Evolutionary conservation across 108 stramenopile genomes (phyloP), one percentile per base, ranked within the genome.

Genomic region (Cyclotella distinguenda): DNA sequence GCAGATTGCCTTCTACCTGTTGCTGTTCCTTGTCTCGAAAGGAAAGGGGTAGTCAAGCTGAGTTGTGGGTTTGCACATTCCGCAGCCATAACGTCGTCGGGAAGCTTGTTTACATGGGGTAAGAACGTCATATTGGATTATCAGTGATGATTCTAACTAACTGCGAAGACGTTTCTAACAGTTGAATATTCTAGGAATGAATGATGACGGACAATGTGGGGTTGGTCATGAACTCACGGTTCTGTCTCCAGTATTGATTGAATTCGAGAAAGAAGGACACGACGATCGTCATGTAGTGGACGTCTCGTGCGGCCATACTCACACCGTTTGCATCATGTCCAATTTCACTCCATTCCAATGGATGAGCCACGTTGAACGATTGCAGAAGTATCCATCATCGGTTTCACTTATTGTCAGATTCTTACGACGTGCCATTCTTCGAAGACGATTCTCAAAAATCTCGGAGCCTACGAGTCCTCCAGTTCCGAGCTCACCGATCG

Each of bases 191-290:
- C 15, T 27, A 70, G 68, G 68, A 19, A 60, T 70, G 58, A 70
- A 70, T n/a, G 58, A 70, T 9, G 68, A 70, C 27, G 68, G 59
- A 21, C 58, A 70, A 50, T 70, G 68, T 32, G 68, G 68, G 30
- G 19, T 21, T 11, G 58, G 68, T 26, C 48, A 70, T n/a, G 58
- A 70, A 26, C 23, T 60, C 23, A 40, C 27, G 1, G 36, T 70
- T 0, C 31, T 25, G 30, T 28, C 22, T 26, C 68, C 68, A 4
- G 51, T 50, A 4, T 36, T 34, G 38, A 18, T 70, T 13, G 26
- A 46, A 7, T 60, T 69, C 30, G 32, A 30, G 12, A 44, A 60
- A 0, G 27, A 39, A 28, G 57, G n/a, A n/a, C n/a, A 28, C 22
- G 12, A 4, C 15, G 26, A 70, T n/a, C 32, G 5, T 18, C 53